Conservation (phyloP, 176 grass and related monocot species). For the Cenchrus purpureus region DNA sequence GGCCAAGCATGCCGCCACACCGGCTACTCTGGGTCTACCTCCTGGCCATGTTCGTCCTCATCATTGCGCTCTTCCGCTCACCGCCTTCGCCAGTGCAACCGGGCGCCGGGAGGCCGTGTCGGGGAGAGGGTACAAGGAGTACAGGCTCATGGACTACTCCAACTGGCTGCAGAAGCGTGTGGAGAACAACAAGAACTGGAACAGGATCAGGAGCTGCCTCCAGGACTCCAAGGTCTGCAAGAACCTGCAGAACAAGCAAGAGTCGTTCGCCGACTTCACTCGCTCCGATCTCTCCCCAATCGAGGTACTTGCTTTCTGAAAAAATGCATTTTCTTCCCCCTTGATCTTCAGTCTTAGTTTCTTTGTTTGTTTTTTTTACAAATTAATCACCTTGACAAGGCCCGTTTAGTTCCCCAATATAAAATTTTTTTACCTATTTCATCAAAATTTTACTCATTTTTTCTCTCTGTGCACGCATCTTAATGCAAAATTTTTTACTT, state of each 20-base stretch:
- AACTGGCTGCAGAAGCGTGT: constrained; percentile 89
- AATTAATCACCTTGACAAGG: neutral
- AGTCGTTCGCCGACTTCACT: constrained; percentile 42
- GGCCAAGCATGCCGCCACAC: constrained; percentile 89
- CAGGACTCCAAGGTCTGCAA: constrained; percentile 73
- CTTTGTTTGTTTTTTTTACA: neutral
- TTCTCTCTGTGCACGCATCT: too few species aligned
- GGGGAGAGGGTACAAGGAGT: constrained; percentile 67
- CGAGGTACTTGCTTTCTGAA: constrained; percentile 45
- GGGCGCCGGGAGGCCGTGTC: constrained; percentile 83
- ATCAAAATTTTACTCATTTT: too few species aligned
- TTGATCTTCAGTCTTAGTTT: neutral
- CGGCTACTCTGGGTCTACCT: constrained; percentile 93
- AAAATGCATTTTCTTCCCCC: neutral
- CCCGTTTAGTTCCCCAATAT: too few species aligned
- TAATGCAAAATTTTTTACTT: too few species aligned
- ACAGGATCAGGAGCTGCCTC: constrained; percentile 72
- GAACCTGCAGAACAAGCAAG: constrained; percentile 40
- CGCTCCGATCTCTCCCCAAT: constrained; percentile 62
- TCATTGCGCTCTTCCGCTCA: constrained; percentile 70
- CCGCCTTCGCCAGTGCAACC: constrained; percentile 80
- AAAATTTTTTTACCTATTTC: too few species aligned
- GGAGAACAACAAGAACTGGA: constrained; percentile 62
- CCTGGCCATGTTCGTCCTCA: constrained; percentile 85
- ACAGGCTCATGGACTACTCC: constrained; percentile 85